A percentile compares a stretch with the other conserved stretches of the same genome.
Evolutionary conservation across 768 basidiomycete genomes (phyloP).

Genomic region (Naganishia vaughanmartiniae): DNA sequence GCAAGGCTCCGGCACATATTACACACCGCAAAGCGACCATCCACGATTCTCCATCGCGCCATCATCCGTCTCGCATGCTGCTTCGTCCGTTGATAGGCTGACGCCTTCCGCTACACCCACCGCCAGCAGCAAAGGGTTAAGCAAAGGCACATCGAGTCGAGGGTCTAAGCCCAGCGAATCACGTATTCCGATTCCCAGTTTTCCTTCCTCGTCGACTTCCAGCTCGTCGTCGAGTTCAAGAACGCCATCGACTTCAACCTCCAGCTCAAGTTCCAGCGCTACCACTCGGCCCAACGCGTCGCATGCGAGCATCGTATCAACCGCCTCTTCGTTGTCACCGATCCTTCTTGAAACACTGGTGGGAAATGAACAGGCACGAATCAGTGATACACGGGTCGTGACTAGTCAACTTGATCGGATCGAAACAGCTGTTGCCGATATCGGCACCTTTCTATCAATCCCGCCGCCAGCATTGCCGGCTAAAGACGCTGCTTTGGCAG

Average conservation of each 20-base stretch:
- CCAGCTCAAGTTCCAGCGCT: slow-evolving; percentile 11
- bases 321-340: neutral
- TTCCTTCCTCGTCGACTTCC: slow-evolving; percentile 3
- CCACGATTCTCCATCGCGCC: neutral
- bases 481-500: neutral
- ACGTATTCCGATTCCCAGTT: neutral
- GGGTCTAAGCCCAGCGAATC: neutral
- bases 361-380: slow-evolving; percentile 13
- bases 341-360: neutral
- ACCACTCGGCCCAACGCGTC: slow-evolving; percentile 9
- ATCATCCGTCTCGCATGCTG: slow-evolving; percentile 24
- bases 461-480: slow-evolving; percentile 24
- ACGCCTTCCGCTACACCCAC: neutral
- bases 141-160: neutral
- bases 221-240: slow-evolving; percentile 2
- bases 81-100: slow-evolving; percentile 7
- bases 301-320: neutral
- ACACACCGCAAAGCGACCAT: neutral
- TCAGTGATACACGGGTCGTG: neutral
- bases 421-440: slow-evolving; percentile 65
- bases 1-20: slow-evolving; percentile 9
- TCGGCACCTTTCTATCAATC: slow-evolving; percentile 53
- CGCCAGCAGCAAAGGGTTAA: neutral
- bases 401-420: slow-evolving; percentile 65
- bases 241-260: slow-evolving; percentile 6